These are phyloP conservation scores for Eruca vesicaria DNA, from an alignment of 441 rosid genomes.

Conservation along the genomic window DNA sequence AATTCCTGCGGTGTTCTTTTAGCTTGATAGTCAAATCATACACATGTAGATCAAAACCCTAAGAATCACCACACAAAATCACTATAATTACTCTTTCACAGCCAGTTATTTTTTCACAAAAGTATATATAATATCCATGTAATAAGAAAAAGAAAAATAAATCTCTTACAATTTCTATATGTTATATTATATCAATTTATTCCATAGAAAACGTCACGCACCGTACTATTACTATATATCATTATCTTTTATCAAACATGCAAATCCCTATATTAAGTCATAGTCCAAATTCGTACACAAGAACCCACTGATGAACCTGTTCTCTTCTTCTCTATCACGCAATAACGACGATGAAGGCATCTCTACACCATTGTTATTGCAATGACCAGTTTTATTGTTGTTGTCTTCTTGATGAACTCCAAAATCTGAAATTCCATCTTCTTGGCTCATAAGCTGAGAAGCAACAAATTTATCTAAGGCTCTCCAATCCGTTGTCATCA, in stretches of 20 bases:
- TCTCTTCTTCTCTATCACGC: slow-evolving; percentile 46
- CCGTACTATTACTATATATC: slow-evolving; percentile 8
- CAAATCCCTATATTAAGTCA: slow-evolving; percentile 54
- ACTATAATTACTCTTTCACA: slow-evolving; percentile 21
- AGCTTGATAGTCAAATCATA: not conserved
- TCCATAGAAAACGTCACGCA: slow-evolving; percentile 20
- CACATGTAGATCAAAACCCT: slow-evolving; percentile 4
- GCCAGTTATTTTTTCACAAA: not conserved
- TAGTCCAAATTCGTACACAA: slow-evolving; percentile 53
- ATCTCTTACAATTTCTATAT: slow-evolving; percentile 14
- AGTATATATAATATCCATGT: not conserved
- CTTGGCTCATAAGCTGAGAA: slow-evolving; percentile 78
- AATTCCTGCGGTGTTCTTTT: not conserved
- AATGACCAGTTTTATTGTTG: not conserved
- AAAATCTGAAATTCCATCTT: slow-evolving; percentile 23
- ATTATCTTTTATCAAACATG: slow-evolving; percentile 56
- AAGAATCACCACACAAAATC: not conserved
- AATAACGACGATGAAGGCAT: slow-evolving; percentile 40
- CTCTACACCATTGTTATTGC: slow-evolving; percentile 39
- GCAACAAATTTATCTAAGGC: slow-evolving; percentile 91
- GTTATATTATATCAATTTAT: slow-evolving; percentile 20
- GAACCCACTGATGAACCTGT: slow-evolving; percentile 49
- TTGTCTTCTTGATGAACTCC: not conserved
- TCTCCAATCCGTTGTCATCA: slow-evolving; percentile 77
- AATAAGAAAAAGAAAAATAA: not conserved